phyloP scores from a whole-genome alignment of 495 filamentous ascomycete genomes.

The Aspergillus saccharolyticus region DNA sequence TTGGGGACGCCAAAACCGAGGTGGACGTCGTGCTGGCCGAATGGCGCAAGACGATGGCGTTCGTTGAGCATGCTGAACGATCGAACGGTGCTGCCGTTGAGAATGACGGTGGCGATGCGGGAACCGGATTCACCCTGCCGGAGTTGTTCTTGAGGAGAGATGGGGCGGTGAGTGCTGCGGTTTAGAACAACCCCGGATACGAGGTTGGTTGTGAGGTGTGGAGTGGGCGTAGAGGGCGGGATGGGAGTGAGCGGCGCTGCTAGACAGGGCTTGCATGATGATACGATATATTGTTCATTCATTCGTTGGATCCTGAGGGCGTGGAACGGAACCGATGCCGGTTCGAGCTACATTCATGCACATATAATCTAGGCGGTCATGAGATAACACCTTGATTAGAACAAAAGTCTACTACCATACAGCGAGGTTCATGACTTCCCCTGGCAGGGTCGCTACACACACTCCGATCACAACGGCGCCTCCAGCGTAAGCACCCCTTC shows the following conservation, averaged over 20 bases:
- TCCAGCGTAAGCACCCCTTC: conserved; percentile 78
- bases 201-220: not conserved
- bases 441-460: not conserved
- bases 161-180: not conserved
- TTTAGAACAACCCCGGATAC: not conserved
- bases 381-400: not conserved
- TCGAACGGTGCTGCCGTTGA: not conserved
- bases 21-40: conserved; percentile 58
- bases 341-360: no score
- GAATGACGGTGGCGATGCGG: not conserved
- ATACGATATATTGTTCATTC: no score
- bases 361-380: no score
- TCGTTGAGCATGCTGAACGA: conserved; percentile 3
- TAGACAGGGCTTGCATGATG: no score
- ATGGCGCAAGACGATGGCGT: conserved; percentile 44
- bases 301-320: no score
- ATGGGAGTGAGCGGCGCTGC: no score
- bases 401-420: not conserved
- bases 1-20: conserved; percentile 61
- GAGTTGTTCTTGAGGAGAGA: conserved; percentile 34
- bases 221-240: not conserved
- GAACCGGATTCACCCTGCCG: conserved; percentile 21
- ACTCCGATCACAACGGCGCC: conserved; percentile 54
- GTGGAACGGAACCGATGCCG: no score
- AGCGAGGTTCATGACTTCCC: not conserved